Base-by-base conservation (phyloP, 2,329 filamentous ascomycete genomes). In the Emydomyces testavorans region DNA sequence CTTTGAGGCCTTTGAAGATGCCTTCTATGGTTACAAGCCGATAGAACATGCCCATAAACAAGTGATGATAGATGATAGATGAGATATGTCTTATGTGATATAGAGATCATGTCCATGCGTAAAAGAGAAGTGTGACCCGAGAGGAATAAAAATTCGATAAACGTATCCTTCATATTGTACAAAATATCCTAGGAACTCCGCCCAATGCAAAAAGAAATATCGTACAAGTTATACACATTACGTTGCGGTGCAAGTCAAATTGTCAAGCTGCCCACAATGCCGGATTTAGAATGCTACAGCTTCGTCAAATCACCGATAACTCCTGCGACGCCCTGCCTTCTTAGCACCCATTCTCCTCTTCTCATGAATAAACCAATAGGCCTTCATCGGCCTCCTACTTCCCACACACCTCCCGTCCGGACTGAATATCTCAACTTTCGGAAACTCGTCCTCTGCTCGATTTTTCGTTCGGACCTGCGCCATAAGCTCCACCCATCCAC, bases 401-500 rank as follows among this genome's bases (percentile, higher is more conserved):
- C 49, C 53, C 20, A 54, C 45, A 43, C 50, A 54, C 23, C 51
- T 52, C 10, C 92, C 92, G 50, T 87, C 75, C 0, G 92, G 92
- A 23, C 77, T 84, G 59, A 83, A 95, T 0, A 96, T 79, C 55
- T 96, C 89, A 5, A 98, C 76, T 7, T 80, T 71, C 0, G 87
- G 87, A 71, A 79, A 80, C 11, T 49, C n/a, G 7, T 37, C 34
- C 46, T 58, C 49, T 28, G 56, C 28, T 20, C 53, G 36, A 16
- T 58, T 69, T 59, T 66, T 75, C 13, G 73, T 77, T 43, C 90
- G 78, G 7, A 93, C 78, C 66, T 98, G 90, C 2, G 82, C 82
- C 0, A 80, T 81, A 34, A 98, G 65, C 65, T 98, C 92, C 2
- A 98, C 76, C 85, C 93, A 98, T 6, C 92, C 92, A 21, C 88